These are phyloP conservation scores for Calonectria ilicicola DNA, from an alignment of 2,329 filamentous ascomycete genomes.

Conservation along the genomic window DNA sequence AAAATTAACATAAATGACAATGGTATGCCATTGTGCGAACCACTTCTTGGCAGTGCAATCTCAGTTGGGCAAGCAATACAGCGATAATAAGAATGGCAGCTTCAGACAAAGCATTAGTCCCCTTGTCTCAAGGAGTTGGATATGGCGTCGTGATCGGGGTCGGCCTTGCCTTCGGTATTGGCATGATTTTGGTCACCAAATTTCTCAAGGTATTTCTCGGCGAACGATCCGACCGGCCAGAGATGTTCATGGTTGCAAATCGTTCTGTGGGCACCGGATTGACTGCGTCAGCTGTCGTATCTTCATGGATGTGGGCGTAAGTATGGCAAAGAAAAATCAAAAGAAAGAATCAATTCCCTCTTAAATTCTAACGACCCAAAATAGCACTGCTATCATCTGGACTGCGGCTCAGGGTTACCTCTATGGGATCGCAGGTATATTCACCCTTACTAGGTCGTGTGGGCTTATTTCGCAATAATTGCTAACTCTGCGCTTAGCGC, in stretches of 20 bases:
- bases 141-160: constrained; percentile 27
- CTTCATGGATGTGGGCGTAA: constrained; percentile 23
- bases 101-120: constrained; percentile 13
- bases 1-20: background rate
- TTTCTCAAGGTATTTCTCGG: constrained; percentile 12
- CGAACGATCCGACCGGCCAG: constrained; percentile 16
- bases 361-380: background rate
- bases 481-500: constrained; percentile 1
- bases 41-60: too few species aligned
- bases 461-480: background rate
- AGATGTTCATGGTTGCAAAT: constrained; percentile 27
- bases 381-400: constrained; percentile 22
- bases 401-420: constrained; percentile 20
- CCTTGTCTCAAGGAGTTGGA: constrained; percentile 17
- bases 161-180: constrained; percentile 19
- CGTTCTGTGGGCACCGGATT: constrained; percentile 17
- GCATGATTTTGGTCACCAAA: constrained; percentile 24
- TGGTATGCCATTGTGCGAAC: background rate
- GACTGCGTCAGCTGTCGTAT: constrained; percentile 20
- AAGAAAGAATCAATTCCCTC: too few species aligned
- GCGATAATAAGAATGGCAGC: background rate
- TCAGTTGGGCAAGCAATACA: background rate
- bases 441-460: too few species aligned
- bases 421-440: constrained; percentile 15
- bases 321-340: background rate